Evolutionary conservation across 1,284 basidiomycete species (phyloP).

Genomic region (Ustilago crameri): DNA sequence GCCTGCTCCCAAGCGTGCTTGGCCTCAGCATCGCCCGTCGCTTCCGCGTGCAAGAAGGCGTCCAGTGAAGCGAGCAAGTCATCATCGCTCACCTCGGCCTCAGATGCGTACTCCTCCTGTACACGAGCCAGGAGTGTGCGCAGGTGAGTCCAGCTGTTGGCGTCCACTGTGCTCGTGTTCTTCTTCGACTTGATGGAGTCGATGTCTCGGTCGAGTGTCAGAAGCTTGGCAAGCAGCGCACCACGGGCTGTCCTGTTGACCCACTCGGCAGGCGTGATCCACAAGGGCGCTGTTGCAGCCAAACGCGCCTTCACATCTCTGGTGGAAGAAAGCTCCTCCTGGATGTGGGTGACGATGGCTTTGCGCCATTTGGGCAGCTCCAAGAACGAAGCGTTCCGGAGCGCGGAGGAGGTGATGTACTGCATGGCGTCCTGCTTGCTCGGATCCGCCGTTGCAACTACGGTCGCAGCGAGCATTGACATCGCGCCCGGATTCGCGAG

Average conservation of each 20-base stretch:
- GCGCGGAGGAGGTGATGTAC: conserved; percentile 21
- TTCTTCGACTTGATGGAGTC: conserved; percentile 3
- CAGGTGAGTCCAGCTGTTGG: conserved; percentile 15
- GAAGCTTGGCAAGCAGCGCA: conserved; percentile 17
- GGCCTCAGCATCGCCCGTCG: background rate
- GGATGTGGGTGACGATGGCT: conserved; percentile 18
- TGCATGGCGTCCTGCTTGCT: conserved; percentile 8
- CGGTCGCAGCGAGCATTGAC: conserved; percentile 13
- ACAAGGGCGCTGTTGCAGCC: conserved; percentile 18
- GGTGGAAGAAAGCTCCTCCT: conserved; percentile 5
- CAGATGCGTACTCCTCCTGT: conserved; percentile 19
- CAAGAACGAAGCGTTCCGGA: conserved; percentile 48
- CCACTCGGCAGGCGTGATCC: conserved; percentile 32
- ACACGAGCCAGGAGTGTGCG: conserved; percentile 21
- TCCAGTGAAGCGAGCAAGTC: conserved; percentile 11
- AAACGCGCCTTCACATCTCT: conserved; percentile 8
- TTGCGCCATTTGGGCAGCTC: conserved; percentile 48
- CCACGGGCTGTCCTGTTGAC: conserved; percentile 27
- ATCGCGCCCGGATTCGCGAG: conserved; percentile 10
- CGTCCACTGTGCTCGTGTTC: background rate
- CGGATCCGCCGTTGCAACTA: conserved; percentile 10
- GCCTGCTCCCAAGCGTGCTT: conserved; percentile 15
- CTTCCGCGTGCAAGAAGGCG: conserved; percentile 4
- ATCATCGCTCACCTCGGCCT: conserved; percentile 9
- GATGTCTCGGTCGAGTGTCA: conserved; percentile 25